Conservation (phyloP, 495 filamentous ascomycete species). For the Cercophora newfieldiana region DNA sequence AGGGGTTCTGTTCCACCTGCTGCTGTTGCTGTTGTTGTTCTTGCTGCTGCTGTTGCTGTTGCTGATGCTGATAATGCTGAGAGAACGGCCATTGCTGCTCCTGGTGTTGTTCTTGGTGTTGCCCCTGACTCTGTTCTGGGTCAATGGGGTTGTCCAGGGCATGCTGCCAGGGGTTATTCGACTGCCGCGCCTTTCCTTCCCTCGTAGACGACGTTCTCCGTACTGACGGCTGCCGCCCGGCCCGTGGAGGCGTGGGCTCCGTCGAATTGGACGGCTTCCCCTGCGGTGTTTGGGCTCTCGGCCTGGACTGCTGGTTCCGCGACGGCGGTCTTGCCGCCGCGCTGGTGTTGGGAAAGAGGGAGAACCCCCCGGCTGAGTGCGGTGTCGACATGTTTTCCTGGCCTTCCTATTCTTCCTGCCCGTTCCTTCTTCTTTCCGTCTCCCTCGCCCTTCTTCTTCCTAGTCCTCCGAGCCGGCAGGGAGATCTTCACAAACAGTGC, state of each 20-base stretch:
- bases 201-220: slow-evolving; percentile 36
- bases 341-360: slow-evolving; percentile 51
- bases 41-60: slow-evolving; percentile 17
- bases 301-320: slow-evolving; percentile 39
- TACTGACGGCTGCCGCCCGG: slow-evolving; percentile 37
- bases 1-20: slow-evolving; percentile 12
- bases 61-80: slow-evolving; percentile 5
- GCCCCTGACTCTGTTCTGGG: slow-evolving; percentile 9
- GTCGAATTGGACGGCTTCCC: slow-evolving; percentile 35
- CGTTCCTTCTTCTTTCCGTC: slow-evolving; percentile 9
- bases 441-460: neutral
- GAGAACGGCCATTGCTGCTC: neutral
- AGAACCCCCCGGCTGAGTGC: slow-evolving; percentile 47
- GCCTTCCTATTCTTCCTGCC: neutral
- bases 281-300: slow-evolving; percentile 41
- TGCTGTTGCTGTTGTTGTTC: slow-evolving; percentile 15
- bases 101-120: slow-evolving; percentile 11
- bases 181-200: slow-evolving; percentile 37
- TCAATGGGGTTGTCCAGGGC: slow-evolving; percentile 28
- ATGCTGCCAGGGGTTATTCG: slow-evolving; percentile 38
- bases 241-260: slow-evolving; percentile 35
- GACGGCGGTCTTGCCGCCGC: slow-evolving; percentile 32
- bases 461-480: neutral
- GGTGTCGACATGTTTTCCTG: slow-evolving; percentile 36
- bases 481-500: neutral